Evolutionary conservation across 306 rosid genomes (phyloP), one percentile per base, ranked within the genome.

Genomic region (Ammopiptanthus mongolicus): DNA sequence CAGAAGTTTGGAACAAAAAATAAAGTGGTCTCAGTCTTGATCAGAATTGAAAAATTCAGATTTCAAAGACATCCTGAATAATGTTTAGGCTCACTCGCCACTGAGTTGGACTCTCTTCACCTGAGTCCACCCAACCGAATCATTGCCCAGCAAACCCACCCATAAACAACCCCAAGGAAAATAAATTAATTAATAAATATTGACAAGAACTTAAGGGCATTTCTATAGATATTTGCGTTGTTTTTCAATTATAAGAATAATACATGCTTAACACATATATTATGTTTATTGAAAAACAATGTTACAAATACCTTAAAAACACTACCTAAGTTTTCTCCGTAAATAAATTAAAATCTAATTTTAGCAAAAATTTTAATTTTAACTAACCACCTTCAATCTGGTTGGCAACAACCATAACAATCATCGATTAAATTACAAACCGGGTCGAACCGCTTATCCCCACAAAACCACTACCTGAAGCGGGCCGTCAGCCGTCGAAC

Each of bases 401-500:
- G 64, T 69, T 72, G 23, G 69, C 68, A 37, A 29, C 57, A 33
- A 78, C 15, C 12, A n/a, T 33, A 44, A 44, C 6, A 25, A 31
- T 15, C 25, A 22, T 29, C 8, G 68, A 76, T 15, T 46, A 53
- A 64, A 69, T 61, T 22, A 63, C 59, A 33, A 78, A 65, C 67
- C 8, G 34, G 56, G 13, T 18, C 56, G 11, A 65, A 71, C 67
- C 51, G 66, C 34, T 61, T 18, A 18, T 18, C 65, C 58, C 39
- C 50, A 59, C 6, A 37, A 39, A 57, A 28, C 25, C 48, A 19
- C 52, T 11, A 13, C 36, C 42, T n/a, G 5, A 44, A 57, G 5
- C 19, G 33, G 51, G 5, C 0, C 4, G 2, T 86, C 39, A 93
- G 2, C 99, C 99, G 56, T 95, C 81, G 64, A 95, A 92, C 72